phyloP scores from a whole-genome alignment of 306 rosid species.

The Cucurbita maxima region DNA sequence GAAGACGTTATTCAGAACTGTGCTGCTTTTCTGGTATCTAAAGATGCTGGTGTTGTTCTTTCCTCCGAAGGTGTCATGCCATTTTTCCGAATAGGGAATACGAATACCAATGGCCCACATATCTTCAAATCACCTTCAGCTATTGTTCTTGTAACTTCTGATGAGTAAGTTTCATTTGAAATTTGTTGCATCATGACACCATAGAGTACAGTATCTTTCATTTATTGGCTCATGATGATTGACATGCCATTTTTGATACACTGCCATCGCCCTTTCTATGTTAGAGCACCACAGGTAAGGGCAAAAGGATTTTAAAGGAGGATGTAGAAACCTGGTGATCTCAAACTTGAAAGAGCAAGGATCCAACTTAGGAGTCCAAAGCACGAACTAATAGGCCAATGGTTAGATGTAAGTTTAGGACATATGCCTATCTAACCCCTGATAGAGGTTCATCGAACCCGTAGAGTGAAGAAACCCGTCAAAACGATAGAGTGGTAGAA shows the following conservation, averaged over 20 bases:
- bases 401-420: too few species aligned
- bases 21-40: constrained; percentile 21
- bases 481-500: not conserved
- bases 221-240: not conserved
- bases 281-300: not conserved
- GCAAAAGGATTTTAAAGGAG: too few species aligned
- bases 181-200: not conserved
- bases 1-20: constrained; percentile 20
- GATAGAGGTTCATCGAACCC: too few species aligned
- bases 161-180: constrained; percentile 17
- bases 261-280: not conserved
- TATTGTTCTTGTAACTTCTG: constrained; percentile 25
- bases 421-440: too few species aligned
- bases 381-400: not conserved
- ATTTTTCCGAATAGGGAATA: constrained; percentile 14
- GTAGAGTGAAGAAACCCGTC: too few species aligned
- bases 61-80: constrained; percentile 20
- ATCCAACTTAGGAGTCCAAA: too few species aligned
- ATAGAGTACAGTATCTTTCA: not conserved
- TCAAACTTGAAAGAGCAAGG: too few species aligned
- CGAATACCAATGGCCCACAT: constrained; percentile 13
- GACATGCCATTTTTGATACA: not conserved
- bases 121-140: constrained; percentile 23
- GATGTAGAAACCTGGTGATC: too few species aligned
- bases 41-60: constrained; percentile 30